Base-by-base conservation (phyloP, 768 basidiomycete species). In the Lactarius vividus region DNA sequence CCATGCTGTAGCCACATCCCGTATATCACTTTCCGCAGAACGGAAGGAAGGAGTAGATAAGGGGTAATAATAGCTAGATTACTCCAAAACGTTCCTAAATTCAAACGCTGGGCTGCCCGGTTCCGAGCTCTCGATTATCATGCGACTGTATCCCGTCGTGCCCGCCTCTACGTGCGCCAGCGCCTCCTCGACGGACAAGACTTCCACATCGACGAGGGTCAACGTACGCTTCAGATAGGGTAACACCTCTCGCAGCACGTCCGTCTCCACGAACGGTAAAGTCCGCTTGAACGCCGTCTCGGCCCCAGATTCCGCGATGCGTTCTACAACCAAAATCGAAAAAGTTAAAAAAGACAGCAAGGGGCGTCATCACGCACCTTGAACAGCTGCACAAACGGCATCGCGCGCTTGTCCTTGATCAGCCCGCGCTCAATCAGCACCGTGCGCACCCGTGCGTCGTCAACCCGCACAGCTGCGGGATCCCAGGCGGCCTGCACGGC, bases 331-430 rank as follows among this genome's bases (percentile, higher is more conserved):
- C 5, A 4, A 39, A 26, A 11, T 26, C n/a, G 35, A 9, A 67
- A 33, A 71, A 63, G 57, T 23, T 40, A 20, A 56, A 54, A 18
- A 10, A 58, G 2, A 20, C 23, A 23, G 63, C 49, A 56, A 46
- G 7, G 13, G 33, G 2, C 9, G 23, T 15, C 1, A 49, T 29
- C 9, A 70, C 81, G 42, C 60, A 95, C 96, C 88, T 97, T 96
- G 87, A 98, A 91, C 35, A 82, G 79, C 65, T 96, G 92, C 55
- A 95, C 85, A 78, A 96, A 98, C 7, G 96, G 96, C 96, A 98
- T 98, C 49, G 84, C 84, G 52, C 88, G 85, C 81, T 98, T 98
- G 79, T 98, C 94, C 83, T 97, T 98, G 78, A 95, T 88, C 75
- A 98, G 74, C 5, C 92, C 94, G 26, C 81, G 82, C 74, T 85